Base-by-base conservation (phyloP, 768 basidiomycete genomes). In the Boletales sp. region DNA sequence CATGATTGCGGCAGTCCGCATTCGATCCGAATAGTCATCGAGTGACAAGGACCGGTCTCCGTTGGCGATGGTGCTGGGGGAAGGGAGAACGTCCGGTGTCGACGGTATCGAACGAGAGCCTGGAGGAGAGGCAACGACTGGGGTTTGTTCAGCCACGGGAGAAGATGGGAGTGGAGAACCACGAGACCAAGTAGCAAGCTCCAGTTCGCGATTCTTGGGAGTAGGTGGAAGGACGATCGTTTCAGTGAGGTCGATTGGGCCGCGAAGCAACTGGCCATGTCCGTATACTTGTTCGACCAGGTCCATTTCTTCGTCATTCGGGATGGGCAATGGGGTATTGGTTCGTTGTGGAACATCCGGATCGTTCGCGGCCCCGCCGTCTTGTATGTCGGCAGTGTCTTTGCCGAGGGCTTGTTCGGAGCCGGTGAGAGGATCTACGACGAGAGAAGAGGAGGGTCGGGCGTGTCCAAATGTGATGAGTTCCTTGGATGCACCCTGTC, bases 1-100 rank as follows among this genome's bases (percentile, higher is more conserved):
- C 96, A 99, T 97, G 54, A 98, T 86, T 10, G 96, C 96, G 10
- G 96, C 96, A 10, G 94, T 96, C 8, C 92, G 84, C 96, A 99
- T 99, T 44, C 96, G 83, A 57, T 97, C 93, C 1, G 95, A 95
- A 70, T 99, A 99, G 58, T 99, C 95, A 59, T 99, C 95, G 19
- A 99, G 74, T 1, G 94, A 92, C 13, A 98, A 72, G 21, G 56
- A 43, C 32, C 35, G 49, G n/a, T 61, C 59, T n/a, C 44, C 51
- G 18, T 44, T 50, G 15, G 41, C 6, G 33, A 14, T 42, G 3
- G 32, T 44, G 30, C 37, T 44, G 17, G 55, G 42, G 35, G 49
- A 54, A 36, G 28, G 48, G 15, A 33, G 35, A 11, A 45, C 39
- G 13, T 57, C 56, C 28, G 50, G 32, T 21, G 53, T 32, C 15